Evolutionary conservation across 352 stramenopile species (phyloP), one percentile per base, ranked within the genome.

Genomic region (Globisporangium sylvaticum): DNA sequence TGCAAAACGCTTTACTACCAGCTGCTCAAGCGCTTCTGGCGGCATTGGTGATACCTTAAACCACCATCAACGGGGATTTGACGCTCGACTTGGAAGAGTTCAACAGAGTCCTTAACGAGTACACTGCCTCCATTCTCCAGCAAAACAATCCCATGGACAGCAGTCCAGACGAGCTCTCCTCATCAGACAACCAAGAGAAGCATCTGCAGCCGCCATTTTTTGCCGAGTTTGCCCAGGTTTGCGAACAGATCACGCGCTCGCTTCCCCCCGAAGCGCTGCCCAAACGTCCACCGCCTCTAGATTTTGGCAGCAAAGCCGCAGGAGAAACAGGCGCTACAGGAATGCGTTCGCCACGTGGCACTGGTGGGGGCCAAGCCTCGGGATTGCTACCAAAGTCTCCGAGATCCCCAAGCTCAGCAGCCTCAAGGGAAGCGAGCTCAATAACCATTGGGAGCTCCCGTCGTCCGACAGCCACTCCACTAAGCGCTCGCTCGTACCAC

Each of bases 221-320:
- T 10, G 46, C 54, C 0, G 66, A 81, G 48, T 80, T 85, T 56
- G 60, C 69, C 4, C 68, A 69, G 1, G 27, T 85, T 0, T 85
- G 77, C 44, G 69, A 80, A 9, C 53, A 69, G 39, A 64, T 85
- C 53, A 56, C 68, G 0, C 69, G 63, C 4, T 71, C 64, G 1
- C 54, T 82, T n/a, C 75, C 72, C 2, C 53, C 42, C 20, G 54
- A 72, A 12, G 67, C 61, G n/a, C 39, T 61, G n/a, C 27, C 46
- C 15, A 53, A 18, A 24, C 48, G 50, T 4, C 29, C 37, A 12
- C 25, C 31, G 9, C 37, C 7, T 10, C 12, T 66, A 7, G 52
- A 58, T 12, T 4, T 52, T 3, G 59, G n/a, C n/a, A 58, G 1
- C 0, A 50, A 24, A 10, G 8, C 5, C 8, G 18, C n/a, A 50